phyloP scores from a whole-genome alignment of 164 flowering plant genomes.

The Tinospora cordifolia region DNA sequence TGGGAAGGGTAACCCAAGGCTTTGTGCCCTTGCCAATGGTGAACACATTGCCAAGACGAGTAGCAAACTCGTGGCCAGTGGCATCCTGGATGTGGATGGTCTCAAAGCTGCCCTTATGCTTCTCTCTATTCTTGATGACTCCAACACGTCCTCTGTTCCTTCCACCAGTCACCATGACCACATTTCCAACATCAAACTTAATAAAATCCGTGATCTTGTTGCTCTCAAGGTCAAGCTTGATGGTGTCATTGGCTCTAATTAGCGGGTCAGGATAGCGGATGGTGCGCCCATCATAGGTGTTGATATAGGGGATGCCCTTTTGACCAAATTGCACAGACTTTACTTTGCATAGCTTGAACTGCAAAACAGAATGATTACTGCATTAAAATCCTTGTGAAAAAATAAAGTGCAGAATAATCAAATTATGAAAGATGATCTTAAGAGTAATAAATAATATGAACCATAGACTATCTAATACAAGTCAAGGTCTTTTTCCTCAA shows the following conservation, averaged over 20 bases:
- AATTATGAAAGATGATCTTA: no score
- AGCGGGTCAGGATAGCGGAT: constrained; percentile 84
- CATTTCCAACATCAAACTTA: constrained; percentile 82
- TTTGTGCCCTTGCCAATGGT: constrained; percentile 52
- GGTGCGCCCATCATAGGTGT: constrained; percentile 79
- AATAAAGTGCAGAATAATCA: not conserved
- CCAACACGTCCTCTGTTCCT: constrained; percentile 83
- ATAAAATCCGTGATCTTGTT: constrained; percentile 67
- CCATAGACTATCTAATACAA: no score
- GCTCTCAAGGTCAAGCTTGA: constrained; percentile 61
- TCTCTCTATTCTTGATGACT: constrained; percentile 67
- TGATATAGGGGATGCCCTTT: constrained; percentile 70
- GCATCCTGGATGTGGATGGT: constrained; percentile 69
- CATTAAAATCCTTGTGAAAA: not conserved
- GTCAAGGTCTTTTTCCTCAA: no score
- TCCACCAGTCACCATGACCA: constrained; percentile 85
- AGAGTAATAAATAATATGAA: no score
- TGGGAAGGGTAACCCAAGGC: constrained; percentile 56
- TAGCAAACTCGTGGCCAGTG: constrained; percentile 69
- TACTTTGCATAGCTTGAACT: constrained; percentile 81
- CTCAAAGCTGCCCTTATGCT: no score
- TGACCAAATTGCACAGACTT: constrained; percentile 61
- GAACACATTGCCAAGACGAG: constrained; percentile 65
- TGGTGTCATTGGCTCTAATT: constrained; percentile 76
- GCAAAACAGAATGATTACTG: constrained; percentile 12